Conservation (phyloP, 139 green algal genomes). For the Cymbomonas tetramitiformis region DNA sequence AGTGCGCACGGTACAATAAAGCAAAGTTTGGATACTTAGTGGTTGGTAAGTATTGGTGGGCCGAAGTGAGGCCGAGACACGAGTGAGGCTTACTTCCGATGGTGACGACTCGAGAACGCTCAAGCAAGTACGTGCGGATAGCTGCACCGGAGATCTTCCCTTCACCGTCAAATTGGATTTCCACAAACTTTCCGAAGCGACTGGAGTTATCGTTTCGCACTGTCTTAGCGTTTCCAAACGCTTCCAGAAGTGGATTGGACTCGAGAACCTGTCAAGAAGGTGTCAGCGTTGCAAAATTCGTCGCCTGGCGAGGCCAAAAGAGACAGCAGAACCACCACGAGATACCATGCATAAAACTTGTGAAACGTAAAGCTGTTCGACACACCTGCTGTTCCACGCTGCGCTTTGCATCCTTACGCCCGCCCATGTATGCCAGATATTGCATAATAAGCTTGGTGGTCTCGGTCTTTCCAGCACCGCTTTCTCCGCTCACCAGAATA, state of each 20-base stretch:
- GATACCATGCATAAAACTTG: too few species aligned
- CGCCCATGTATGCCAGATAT: conserved; percentile 70
- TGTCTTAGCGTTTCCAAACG: conserved; percentile 98
- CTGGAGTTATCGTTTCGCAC: conserved; percentile 92
- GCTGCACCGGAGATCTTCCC: conserved; percentile 30
- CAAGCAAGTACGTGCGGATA: conserved; percentile 82
- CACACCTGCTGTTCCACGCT: too few species aligned
- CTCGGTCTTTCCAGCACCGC: conserved; percentile 96
- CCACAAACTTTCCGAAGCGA: conserved; percentile 97
- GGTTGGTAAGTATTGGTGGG: too few species aligned
- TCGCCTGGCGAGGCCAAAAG: too few species aligned
- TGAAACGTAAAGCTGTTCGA: too few species aligned
- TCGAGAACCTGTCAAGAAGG: conserved; percentile 59
- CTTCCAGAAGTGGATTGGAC: conserved; percentile 91
- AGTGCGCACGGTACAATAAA: too few species aligned
- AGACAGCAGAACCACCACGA: too few species aligned
- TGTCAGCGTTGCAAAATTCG: too few species aligned
- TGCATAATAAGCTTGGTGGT: conserved; percentile 98
- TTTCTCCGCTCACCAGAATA: conserved; percentile 65
- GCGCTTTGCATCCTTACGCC: not conserved
- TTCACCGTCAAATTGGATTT: conserved; percentile 81
- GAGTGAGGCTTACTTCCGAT: too few species aligned
- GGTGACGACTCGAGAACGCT: conserved; percentile 78
- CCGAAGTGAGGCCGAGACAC: too few species aligned
- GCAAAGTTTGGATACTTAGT: too few species aligned